phyloP scores from a whole-genome alignment of 2,329 filamentous ascomycete species.

The Venturia oleaginea region DNA sequence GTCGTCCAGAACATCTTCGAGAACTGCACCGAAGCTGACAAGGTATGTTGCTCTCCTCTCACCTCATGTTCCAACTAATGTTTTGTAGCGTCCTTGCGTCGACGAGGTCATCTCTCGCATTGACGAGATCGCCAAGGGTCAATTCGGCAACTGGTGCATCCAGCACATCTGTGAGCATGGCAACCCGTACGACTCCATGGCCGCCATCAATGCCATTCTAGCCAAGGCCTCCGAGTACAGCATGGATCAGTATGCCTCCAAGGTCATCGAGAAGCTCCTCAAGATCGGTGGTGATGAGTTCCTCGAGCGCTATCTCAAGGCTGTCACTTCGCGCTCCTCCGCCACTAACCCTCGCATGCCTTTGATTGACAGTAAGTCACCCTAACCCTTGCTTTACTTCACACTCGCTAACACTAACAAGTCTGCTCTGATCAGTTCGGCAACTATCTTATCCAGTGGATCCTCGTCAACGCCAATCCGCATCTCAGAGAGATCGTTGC shows the following conservation, averaged over 20 bases:
- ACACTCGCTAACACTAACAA: slow-evolving; percentile 22
- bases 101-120: slow-evolving; percentile 93
- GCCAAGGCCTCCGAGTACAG: slow-evolving; percentile 92
- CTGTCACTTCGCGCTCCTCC: slow-evolving; percentile 77
- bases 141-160: slow-evolving; percentile 99
- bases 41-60: slow-evolving; percentile 46
- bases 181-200: slow-evolving; percentile 77
- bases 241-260: slow-evolving; percentile 98
- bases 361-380: slow-evolving; percentile 70
- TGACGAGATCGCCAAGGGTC: slow-evolving; percentile 90
- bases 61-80: slow-evolving; percentile 15
- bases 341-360: slow-evolving; percentile 80
- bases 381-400: not conserved
- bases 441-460: slow-evolving; percentile 97
- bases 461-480: slow-evolving; percentile 75
- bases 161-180: slow-evolving; percentile 99
- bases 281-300: slow-evolving; percentile 93
- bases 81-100: slow-evolving; percentile 78
- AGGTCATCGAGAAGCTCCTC: slow-evolving; percentile 97
- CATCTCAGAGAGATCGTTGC: slow-evolving; percentile 92
- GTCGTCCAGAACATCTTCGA: slow-evolving; percentile 99
- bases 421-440: slow-evolving; percentile 96
- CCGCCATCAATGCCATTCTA: slow-evolving; percentile 91
- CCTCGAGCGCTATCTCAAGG: slow-evolving; percentile 81
- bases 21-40: slow-evolving; percentile 97